Base-by-base conservation (phyloP, 164 flowering plant genomes). In the Aristolochia contorta region DNA sequence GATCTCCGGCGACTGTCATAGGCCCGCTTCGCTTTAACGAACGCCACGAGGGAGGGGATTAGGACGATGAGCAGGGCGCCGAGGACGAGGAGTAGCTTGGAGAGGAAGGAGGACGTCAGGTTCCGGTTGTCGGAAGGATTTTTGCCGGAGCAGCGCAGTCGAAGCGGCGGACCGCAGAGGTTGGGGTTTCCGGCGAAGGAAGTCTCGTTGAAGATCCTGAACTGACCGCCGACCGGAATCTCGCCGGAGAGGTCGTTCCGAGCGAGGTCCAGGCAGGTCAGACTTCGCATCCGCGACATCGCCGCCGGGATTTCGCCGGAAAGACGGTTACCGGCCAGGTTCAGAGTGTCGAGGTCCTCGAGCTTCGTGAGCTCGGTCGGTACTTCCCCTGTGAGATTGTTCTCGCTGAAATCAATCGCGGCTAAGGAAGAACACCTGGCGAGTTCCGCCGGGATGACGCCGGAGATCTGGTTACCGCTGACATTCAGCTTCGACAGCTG, bases 221-320 rank as follows among this genome's bases (percentile, higher is more conserved):
- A 82, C 63, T 89, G 86, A 0, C 96, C 96, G 3, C 76, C 83
- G 5, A 56, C 7, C 1, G 98, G 96, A 43, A 86, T 50, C 16
- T 47, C 41, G 18, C 98, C 98, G 16, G 69, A 46, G 37, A 93
- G 79, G 41, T 83, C 55, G 57, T 93, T 93, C 67, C 68, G 58
- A 4, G 98, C 86, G 49, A 93, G 77, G 52, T 93, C 97, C 19
- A 93, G 77, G 0, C 71, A 64, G 0, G 86, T 80, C 16, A 93
- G 70, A 67, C 93, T 85, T 10, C 66, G 57, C 91, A 89, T 82
- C 24, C 63, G 60, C 20, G 76, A 65, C 6, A 93, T 78, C 24
- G 81, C 84, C 12, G 20, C 33, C 0, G 97, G 97, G 18, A 93
- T 77, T 69, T 49, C 47, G 0, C 98, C 98, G 0, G 71, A 66